Evolutionary conservation across 805 yeast species (phyloP), one percentile per base, ranked within the genome.

Genomic region (Spathaspora passalidarum): DNA sequence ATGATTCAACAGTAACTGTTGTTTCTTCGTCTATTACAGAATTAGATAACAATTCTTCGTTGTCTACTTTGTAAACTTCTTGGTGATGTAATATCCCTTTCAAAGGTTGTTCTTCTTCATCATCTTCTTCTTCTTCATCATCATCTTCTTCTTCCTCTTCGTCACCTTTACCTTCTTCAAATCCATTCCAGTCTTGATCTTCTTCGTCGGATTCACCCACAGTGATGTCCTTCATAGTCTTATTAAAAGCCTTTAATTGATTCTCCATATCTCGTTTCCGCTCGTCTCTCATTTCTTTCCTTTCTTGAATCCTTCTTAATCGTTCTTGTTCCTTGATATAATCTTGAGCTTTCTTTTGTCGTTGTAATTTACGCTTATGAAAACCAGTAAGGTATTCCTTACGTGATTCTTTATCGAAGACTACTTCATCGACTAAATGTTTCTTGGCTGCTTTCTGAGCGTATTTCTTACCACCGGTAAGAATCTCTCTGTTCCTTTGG

Each of bases 311-410:
- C 55, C 79, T 79, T 2, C 81, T 82, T 52, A 80, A 69, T 47
- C 91, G 75, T 4, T 85, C 94, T 60, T 84, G 87, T 60, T 91
- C 96, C 55, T 84, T 82, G 42, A 79, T 79, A 56, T 74, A 82
- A 49, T 79, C 88, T 54, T 80, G 82, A 0, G 97, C 98, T 52
- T 84, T 82, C 68, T 89, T 91, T 67, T 87, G 86, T 63, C 98
- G 78, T 59, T 87, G 87, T 14, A 92, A 62, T 62, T 92, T 92
- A 59, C 99, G 79, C 68, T 92, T 92, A 65, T 94, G 98, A 65
- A 92, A 92, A 35, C 99, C 99, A 2, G 97, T 92, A 54, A 92
- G 69, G 63, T 82, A 92, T 49, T 92, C 96, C 63, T 75, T 68
- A 61, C 97, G 71, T n/a, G 86, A 78, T 16, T 78, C 86, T 51